Conservation (phyloP, 2,329 filamentous ascomycete species). For the Aspergillus sp. region DNA sequence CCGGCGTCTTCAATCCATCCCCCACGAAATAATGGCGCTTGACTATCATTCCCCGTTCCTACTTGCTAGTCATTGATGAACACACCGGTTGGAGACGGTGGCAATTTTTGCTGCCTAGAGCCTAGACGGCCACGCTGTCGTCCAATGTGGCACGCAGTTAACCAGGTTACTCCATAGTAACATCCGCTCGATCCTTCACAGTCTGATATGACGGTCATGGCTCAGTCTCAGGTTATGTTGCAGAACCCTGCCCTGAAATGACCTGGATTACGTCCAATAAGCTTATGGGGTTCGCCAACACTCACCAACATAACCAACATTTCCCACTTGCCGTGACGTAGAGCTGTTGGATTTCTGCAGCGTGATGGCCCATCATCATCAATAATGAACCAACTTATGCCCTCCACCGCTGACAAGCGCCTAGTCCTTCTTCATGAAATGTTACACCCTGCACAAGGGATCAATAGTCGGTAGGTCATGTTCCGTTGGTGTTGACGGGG, state of each 20-base stretch:
- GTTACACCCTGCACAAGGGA: background rate
- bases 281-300: background rate
- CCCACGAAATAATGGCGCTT: background rate
- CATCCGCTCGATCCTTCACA: slow-evolving; percentile 1
- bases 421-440: background rate
- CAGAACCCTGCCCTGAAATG: background rate
- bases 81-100: background rate
- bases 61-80: background rate
- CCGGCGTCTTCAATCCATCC: background rate
- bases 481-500: background rate
- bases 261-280: background rate
- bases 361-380: background rate
- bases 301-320: background rate
- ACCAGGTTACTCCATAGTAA: slow-evolving; percentile 3
- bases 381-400: background rate
- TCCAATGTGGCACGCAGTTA: background rate
- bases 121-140: background rate
- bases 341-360: background rate
- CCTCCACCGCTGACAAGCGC: background rate
- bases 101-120: background rate
- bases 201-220: background rate
- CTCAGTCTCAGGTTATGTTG: background rate
- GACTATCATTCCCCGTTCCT: slow-evolving; percentile 2
- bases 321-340: background rate
- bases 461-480: background rate